These are phyloP conservation scores for Lyophyllum atratum DNA, from an alignment of 768 basidiomycete genomes.

Conservation along the genomic window DNA sequence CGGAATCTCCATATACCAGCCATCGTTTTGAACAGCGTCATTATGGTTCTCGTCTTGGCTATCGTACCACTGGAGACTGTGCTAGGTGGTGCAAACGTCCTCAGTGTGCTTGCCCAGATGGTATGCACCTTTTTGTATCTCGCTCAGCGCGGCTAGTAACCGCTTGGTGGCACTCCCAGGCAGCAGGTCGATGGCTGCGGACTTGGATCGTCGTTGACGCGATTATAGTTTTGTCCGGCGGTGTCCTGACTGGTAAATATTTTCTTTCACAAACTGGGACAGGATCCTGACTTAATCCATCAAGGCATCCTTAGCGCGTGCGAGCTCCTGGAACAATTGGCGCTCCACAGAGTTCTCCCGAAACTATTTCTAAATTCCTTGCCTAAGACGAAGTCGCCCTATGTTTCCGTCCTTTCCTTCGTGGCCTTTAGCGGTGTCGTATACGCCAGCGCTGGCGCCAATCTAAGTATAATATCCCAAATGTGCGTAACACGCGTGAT, in stretches of 20 bases:
- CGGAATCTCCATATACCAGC: conserved; percentile 66
- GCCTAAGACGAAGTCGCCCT: conserved; percentile 52
- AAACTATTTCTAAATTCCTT: conserved; percentile 46
- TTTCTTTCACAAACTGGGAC: neutral
- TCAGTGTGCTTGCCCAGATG: conserved; percentile 62
- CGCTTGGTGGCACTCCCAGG: conserved; percentile 30
- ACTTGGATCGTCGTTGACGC: conserved; percentile 68
- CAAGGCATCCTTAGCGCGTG: conserved; percentile 61
- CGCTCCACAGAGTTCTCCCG: conserved; percentile 64
- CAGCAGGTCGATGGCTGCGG: conserved; percentile 62
- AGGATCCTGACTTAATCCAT: neutral
- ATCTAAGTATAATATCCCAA: conserved; percentile 54
- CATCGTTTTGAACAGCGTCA: conserved; percentile 52
- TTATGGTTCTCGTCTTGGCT: conserved; percentile 64
- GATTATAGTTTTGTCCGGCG: conserved; percentile 70
- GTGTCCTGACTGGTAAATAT: conserved; percentile 61
- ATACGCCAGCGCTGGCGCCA: conserved; percentile 60
- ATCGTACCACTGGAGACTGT: conserved; percentile 55
- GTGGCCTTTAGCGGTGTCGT: conserved; percentile 48
- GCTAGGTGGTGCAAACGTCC: conserved; percentile 55
- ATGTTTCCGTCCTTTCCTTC: conserved; percentile 54
- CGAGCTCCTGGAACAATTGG: conserved; percentile 58
- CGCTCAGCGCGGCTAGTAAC: neutral
- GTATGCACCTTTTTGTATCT: conserved; percentile 27
- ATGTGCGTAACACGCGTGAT: conserved; percentile 38